Evolutionary conservation across 2,329 filamentous ascomycete species (phyloP), one percentile per base, ranked within the genome.

Genomic region (Phyllosticta capitalensis): DNA sequence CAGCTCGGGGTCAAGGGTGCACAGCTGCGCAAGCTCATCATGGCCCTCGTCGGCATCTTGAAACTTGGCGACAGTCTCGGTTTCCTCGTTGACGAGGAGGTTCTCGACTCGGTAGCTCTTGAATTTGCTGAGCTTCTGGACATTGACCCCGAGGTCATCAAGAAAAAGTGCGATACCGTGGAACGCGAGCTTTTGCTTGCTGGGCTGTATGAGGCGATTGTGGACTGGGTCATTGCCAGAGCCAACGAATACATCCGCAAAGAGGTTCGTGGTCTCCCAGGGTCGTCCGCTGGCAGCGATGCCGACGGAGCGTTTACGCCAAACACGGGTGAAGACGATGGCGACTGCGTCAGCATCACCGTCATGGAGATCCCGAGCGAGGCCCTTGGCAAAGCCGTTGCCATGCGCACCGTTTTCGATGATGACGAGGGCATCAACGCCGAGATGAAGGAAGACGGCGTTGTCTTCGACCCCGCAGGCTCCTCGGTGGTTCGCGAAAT

Each of bases 391-490:
- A 96, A 94, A 73, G 94, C 92, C 0, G 75, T 95, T n/a, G 85
- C 89, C 12, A 84, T 99, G 76, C 88, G 90, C 48, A 90, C 89
- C 14, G 84, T 97, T 38, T 99, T 99, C 67, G 92, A 99, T 65
- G 94, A 97, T 67, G 83, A 80, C n/a, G 79, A 87, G 20, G 94
- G 94, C 56, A 96, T 99, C 75, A 97, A 97, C 66, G 82, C 88
- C 0, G 94, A 99, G 76, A 97, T 99, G 92, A 95, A 92, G 68
- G 87, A 92, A 63, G 94, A 99, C 65, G 94, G 94, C 9, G 83
- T 99, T 0, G 82, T 89, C n/a, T 81, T 95, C 1, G 75, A 81
- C 0, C 67, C 86, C 0, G 85, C 85, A 1, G 88, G 89, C n/a
- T 87, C 86, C 61, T 95, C 92, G 0, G 87, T 97, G 9, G 71